Percentiles rank a stretch among this genome's conserved stretches.
These are phyloP conservation scores for Xylaria palmicola DNA, from an alignment of 495 filamentous ascomycete species.

Conservation along the genomic window DNA sequence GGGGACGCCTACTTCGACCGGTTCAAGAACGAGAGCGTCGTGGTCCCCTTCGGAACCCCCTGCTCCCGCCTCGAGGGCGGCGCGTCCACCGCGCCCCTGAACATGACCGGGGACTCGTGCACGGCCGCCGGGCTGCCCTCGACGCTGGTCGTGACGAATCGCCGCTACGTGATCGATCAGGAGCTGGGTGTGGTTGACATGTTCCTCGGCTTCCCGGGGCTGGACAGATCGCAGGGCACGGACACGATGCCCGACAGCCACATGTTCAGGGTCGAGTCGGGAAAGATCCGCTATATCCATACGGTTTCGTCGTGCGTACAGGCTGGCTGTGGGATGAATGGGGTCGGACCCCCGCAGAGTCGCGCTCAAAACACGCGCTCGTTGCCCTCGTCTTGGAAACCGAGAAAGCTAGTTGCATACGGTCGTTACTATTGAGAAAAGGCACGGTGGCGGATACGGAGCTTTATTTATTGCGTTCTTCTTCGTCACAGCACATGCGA, in stretches of 20 bases:
- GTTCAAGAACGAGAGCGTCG: conserved; percentile 33
- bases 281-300: conserved; percentile 40
- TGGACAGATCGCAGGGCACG: conserved; percentile 33
- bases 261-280: conserved; percentile 38
- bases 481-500: too few species aligned
- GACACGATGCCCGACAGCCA: conserved; percentile 35
- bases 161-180: conserved; percentile 42
- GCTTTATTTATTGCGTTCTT: neutral
- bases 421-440: neutral
- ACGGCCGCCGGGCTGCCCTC: conserved; percentile 34
- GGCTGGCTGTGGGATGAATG: conserved; percentile 34
- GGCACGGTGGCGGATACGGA: neutral
- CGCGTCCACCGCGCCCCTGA: conserved; percentile 30
- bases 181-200: conserved; percentile 37
- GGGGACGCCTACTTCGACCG: conserved; percentile 41
- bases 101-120: conserved; percentile 30
- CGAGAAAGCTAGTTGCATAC: neutral
- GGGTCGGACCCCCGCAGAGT: conserved; percentile 4
- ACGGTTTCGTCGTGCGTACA: conserved; percentile 33
- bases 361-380: neutral
- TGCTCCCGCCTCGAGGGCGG: conserved; percentile 42
- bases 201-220: conserved; percentile 38
- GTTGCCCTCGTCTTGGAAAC: neutral
- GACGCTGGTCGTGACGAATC: conserved; percentile 34
- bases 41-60: conserved; percentile 34